These are phyloP conservation scores for Fusarium sp. DNA, from an alignment of 2,329 filamentous ascomycete genomes.

Conservation along the genomic window DNA sequence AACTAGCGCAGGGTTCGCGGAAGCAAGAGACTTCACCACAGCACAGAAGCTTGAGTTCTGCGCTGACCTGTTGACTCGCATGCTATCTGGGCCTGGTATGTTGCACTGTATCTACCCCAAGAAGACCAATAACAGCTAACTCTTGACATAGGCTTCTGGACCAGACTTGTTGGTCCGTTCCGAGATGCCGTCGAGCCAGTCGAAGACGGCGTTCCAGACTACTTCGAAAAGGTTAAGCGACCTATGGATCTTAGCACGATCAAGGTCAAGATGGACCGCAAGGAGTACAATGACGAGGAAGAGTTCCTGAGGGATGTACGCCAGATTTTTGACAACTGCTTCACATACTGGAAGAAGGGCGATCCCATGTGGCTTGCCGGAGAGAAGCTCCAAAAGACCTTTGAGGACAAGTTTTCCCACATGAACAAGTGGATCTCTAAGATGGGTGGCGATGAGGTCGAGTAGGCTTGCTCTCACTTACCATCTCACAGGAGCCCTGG, in stretches of 20 bases:
- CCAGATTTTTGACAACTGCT: conserved; percentile 72
- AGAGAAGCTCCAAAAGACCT: conserved; percentile 67
- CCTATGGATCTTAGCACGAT: conserved; percentile 73
- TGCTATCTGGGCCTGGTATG: conserved; percentile 71
- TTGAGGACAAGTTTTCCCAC: conserved; percentile 68
- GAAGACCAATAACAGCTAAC: conserved; percentile 2
- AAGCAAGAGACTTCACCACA: conserved; percentile 50
- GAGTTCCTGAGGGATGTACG: conserved; percentile 69
- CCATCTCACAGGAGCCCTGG: background rate
- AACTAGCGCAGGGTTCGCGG: conserved; percentile 48
- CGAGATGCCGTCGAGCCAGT: conserved; percentile 68
- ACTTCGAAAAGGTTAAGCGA: conserved; percentile 68
- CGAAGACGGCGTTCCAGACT: conserved; percentile 69
- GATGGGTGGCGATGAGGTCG: conserved; percentile 56
- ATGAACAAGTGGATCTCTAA: conserved; percentile 71
- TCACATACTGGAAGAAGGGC: conserved; percentile 69
- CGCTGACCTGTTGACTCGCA: conserved; percentile 66
- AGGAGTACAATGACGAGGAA: conserved; percentile 62
- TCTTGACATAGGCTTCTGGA: conserved; percentile 68
- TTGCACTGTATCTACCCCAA: background rate
- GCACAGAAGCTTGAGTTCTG: conserved; percentile 67
- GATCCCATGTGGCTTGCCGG: conserved; percentile 67
- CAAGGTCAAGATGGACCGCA: conserved; percentile 68
- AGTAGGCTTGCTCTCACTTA: conserved; percentile 25
- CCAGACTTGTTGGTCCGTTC: conserved; percentile 72